Evolutionary conservation across 805 yeast species (phyloP).

Genomic region (Saccharomyces paradoxus): DNA sequence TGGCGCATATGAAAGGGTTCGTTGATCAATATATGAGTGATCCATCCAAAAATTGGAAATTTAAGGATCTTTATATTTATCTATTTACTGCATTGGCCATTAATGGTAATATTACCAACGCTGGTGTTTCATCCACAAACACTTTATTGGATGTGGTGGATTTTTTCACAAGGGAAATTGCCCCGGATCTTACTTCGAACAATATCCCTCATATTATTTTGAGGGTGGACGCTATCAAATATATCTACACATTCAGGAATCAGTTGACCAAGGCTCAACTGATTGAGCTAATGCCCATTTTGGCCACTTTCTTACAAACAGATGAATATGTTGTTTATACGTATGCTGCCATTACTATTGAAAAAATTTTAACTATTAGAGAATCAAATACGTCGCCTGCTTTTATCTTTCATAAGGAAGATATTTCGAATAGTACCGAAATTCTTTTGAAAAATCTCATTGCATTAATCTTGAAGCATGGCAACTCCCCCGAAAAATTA

Average conservation of each 20-base stretch:
- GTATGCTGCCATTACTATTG: conserved; percentile 88
- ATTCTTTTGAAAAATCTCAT: conserved; percentile 61
- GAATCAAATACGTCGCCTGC: conserved; percentile 40
- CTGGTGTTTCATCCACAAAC: conserved; percentile 85
- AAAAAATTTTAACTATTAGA: conserved; percentile 74
- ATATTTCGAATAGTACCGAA: conserved; percentile 55
- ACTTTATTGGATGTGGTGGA: conserved; percentile 75
- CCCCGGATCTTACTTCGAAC: conserved; percentile 60
- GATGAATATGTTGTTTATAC: conserved; percentile 79
- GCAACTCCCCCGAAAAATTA: conserved; percentile 72
- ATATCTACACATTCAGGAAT: conserved; percentile 80
- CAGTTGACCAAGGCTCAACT: conserved; percentile 85
- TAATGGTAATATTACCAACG: conserved; percentile 76
- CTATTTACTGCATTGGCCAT: conserved; percentile 85
- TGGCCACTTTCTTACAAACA: conserved; percentile 61
- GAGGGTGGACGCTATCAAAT: conserved; percentile 87
- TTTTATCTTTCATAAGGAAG: conserved; percentile 62
- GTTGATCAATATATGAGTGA: conserved; percentile 42
- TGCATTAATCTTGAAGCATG: conserved; percentile 50
- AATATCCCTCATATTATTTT: conserved; percentile 61
- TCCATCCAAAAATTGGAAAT: conserved; percentile 58
- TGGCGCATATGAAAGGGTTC: conserved; percentile 62
- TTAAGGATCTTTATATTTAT: conserved; percentile 79
- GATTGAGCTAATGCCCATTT: conserved; percentile 66
- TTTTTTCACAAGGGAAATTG: conserved; percentile 74